Percentiles rank a stretch among this genome's conserved stretches.
Evolutionary conservation across 225 moss, liverwort and hornwort genomes (phyloP).

Genomic region (Straminergon stramineum): DNA sequence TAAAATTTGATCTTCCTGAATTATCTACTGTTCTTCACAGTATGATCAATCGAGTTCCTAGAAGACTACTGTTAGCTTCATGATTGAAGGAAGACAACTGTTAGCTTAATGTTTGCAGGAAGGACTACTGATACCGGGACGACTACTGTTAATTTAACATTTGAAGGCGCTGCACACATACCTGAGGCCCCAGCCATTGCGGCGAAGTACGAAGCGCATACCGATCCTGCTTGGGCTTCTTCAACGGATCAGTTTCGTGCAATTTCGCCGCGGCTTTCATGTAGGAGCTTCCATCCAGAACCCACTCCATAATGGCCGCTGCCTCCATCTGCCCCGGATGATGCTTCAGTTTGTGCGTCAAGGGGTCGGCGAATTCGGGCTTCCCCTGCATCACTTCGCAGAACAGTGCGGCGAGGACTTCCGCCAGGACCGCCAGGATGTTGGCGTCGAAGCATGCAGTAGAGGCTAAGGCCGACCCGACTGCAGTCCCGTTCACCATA

Average conservation of each 20-base stretch:
- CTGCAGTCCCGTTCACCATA: conserved; percentile 67
- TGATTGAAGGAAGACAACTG: not conserved
- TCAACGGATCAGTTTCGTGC: conserved; percentile 60
- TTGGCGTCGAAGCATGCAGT: conserved; percentile 64
- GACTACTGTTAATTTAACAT: not conserved
- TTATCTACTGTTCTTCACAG: not conserved
- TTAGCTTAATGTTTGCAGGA: not conserved
- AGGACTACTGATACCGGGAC: not conserved
- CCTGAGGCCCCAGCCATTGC: conserved; percentile 74
- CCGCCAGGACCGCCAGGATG: conserved; percentile 42
- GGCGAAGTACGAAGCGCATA: conserved; percentile 74
- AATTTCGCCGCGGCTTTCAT: conserved; percentile 57
- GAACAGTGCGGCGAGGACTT: conserved; percentile 48
- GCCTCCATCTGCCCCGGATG: conserved; percentile 84
- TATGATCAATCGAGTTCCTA: not conserved
- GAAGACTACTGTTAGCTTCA: not conserved
- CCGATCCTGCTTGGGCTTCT: conserved; percentile 74
- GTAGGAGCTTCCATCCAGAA: conserved; percentile 58
- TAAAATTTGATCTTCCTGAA: not conserved
- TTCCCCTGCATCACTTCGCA: conserved; percentile 85
- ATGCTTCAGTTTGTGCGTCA: conserved; percentile 70
- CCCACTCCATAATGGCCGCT: conserved; percentile 76
- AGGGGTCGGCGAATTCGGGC: conserved; percentile 61
- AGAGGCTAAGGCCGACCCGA: conserved; percentile 57
- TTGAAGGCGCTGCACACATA: not conserved